phyloP scores from a whole-genome alignment of 2,329 filamentous ascomycete genomes.

The Aspergillus ochraceoroseus region DNA sequence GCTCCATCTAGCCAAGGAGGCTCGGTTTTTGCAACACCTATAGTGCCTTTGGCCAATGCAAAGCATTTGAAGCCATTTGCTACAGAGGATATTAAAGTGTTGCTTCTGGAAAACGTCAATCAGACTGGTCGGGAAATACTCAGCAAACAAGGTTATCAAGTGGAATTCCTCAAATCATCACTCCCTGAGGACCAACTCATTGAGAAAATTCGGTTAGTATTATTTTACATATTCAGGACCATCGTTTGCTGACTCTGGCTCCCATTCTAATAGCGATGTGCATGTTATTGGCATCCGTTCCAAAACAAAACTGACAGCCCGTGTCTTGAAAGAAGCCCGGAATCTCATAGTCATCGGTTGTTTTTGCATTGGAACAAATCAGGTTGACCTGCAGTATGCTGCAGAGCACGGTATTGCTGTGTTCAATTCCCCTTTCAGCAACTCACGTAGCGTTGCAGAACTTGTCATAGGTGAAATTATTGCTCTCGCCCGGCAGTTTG shows the following conservation, averaged over 20 bases:
- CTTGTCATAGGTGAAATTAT: conserved; percentile 94
- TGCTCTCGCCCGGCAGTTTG: conserved; percentile 79
- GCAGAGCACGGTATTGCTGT: conserved; percentile 71
- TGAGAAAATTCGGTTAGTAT: conserved; percentile 79
- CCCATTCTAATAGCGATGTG: conserved; percentile 60
- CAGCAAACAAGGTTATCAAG: conserved; percentile 83
- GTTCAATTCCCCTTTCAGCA: conserved; percentile 98
- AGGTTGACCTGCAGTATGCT: conserved; percentile 44
- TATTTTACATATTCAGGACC: conserved; percentile 1
- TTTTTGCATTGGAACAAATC: conserved; percentile 94
- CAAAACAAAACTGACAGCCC: conserved; percentile 88
- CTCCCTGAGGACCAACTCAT: conserved; percentile 90
- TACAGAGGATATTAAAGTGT: conserved; percentile 91
- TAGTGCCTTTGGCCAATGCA: conserved; percentile 43
- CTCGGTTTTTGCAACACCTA: conserved; percentile 41
- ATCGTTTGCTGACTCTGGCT: conserved; percentile 16
- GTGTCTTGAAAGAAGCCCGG: conserved; percentile 80
- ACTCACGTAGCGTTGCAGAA: conserved; percentile 94
- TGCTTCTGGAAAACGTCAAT: conserved; percentile 95
- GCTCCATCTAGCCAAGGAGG: conserved; percentile 60
- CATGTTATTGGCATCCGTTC: conserved; percentile 98
- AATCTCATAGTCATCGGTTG: conserved; percentile 94
- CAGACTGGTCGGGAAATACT: conserved; percentile 80
- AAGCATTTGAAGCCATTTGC: conserved; percentile 94
- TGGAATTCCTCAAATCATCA: conserved; percentile 84